Evolutionary conservation across 2,329 filamentous ascomycete genomes (phyloP).

Genomic region (Colletotrichum cuscutae): DNA sequence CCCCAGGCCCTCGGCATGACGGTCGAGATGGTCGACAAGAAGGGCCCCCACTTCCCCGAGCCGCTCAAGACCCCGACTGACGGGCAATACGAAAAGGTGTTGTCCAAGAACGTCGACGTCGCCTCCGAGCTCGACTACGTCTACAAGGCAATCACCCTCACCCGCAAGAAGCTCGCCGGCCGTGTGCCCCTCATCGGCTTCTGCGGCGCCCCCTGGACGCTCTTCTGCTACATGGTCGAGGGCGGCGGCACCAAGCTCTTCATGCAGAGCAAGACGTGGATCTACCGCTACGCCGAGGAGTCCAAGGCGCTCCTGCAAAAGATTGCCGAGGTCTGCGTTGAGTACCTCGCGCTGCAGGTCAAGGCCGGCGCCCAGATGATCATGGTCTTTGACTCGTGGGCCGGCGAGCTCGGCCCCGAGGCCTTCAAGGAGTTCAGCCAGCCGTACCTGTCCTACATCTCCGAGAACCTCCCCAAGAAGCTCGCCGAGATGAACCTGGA

Average conservation of each 20-base stretch:
- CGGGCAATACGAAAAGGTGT: conserved; percentile 81
- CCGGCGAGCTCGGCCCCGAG: conserved; percentile 87
- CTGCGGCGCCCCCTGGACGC: conserved; percentile 95
- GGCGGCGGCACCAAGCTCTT: conserved; percentile 97
- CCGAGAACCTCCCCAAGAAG: conserved; percentile 79
- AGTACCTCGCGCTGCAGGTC: conserved; percentile 93
- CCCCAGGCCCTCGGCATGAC: conserved; percentile 98
- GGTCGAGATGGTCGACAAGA: conserved; percentile 99
- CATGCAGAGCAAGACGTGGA: conserved; percentile 94
- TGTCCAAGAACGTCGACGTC: conserved; percentile 85
- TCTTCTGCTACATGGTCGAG: conserved; percentile 99
- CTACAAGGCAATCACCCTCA: conserved; percentile 93
- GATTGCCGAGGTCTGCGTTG: conserved; percentile 93
- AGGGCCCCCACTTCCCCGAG: conserved; percentile 92
- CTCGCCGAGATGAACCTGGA: conserved; percentile 80
- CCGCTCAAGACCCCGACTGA: conserved; percentile 84
- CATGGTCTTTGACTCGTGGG: conserved; percentile 99
- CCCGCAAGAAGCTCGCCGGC: conserved; percentile 86
- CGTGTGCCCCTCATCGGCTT: conserved; percentile 95
- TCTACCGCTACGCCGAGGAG: conserved; percentile 87
- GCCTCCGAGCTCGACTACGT: conserved; percentile 89
- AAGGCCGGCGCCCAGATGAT: conserved; percentile 93
- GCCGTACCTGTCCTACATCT: conserved; percentile 87
- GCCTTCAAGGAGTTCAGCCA: conserved; percentile 87
- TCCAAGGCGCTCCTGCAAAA: conserved; percentile 86